Evolutionary conservation across 208 protist species (phyloP).

Genomic region (Eutreptiella sp.): DNA sequence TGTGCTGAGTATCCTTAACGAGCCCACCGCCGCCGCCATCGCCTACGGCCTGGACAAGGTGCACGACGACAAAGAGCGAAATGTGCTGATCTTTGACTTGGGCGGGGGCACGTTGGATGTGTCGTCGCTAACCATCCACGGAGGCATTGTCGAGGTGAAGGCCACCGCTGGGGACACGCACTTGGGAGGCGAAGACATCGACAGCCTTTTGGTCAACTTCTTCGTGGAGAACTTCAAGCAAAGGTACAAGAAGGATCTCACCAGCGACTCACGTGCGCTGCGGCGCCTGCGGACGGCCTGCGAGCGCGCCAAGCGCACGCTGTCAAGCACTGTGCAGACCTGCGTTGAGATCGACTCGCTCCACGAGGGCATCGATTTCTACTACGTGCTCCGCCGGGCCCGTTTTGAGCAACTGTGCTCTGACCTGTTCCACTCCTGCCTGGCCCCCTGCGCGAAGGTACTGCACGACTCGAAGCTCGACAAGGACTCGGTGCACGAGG

Average conservation of each 20-base stretch:
- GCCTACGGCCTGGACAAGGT: conserved; percentile 79
- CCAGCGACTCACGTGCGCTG: background rate
- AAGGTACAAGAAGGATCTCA: conserved; percentile 13
- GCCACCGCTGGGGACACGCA: conserved; percentile 87
- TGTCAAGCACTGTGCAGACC: conserved; percentile 54
- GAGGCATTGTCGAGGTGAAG: conserved; percentile 86
- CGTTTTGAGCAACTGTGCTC: conserved; percentile 73
- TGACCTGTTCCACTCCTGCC: conserved; percentile 35
- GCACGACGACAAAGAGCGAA: conserved; percentile 36
- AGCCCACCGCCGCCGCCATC: conserved; percentile 83
- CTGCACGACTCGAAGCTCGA: conserved; percentile 47
- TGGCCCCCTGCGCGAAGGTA: conserved; percentile 35
- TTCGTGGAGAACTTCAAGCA: conserved; percentile 68
- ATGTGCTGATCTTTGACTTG: conserved; percentile 75
- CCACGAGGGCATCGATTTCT: conserved; percentile 83
- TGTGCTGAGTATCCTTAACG: conserved; percentile 82
- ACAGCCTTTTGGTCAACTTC: conserved; percentile 78
- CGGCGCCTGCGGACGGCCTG: conserved; percentile 20
- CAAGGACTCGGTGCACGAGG: conserved; percentile 49
- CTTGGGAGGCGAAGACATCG: conserved; percentile 86
- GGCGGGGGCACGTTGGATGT: conserved; percentile 85
- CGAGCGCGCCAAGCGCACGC: conserved; percentile 72
- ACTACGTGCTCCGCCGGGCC: conserved; percentile 68
- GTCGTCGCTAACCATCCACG: conserved; percentile 82
- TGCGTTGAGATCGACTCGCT: conserved; percentile 81